Percentiles rank a stretch among this genome's conserved stretches.
phyloP scores from a whole-genome alignment of 306 rosid genomes.

The Vigna mungo region DNA sequence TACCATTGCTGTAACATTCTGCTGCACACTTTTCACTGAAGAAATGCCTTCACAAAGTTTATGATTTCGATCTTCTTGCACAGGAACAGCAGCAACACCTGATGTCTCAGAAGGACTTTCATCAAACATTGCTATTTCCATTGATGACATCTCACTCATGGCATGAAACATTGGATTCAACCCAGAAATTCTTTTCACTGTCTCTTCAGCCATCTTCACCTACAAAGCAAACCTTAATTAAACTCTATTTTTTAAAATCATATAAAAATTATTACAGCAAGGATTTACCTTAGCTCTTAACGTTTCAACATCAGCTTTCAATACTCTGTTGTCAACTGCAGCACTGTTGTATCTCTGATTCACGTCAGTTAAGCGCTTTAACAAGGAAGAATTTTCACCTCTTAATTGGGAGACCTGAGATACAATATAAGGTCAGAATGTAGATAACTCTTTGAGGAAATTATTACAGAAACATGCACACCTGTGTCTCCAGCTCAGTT shows the following conservation, averaged over 20 bases:
- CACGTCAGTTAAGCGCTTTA: conserved; percentile 75
- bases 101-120: conserved; percentile 84
- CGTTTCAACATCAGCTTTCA: conserved; percentile 90
- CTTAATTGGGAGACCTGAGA: conserved; percentile 81
- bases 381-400: conserved; percentile 80
- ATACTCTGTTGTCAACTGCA: conserved; percentile 86
- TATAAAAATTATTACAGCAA: no score
- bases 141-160: conserved; percentile 67
- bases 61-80: conserved; percentile 67
- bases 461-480: conserved; percentile 30
- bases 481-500: conserved; percentile 92
- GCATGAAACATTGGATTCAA: conserved; percentile 59
- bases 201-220: conserved; percentile 95
- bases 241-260: no score
- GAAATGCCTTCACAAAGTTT: conserved; percentile 59
- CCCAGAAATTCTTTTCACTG: conserved; percentile 75
- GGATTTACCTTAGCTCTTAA: conserved; percentile 86
- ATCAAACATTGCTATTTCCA: conserved; percentile 63
- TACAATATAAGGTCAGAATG: conserved; percentile 39
- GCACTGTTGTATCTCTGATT: conserved; percentile 69
- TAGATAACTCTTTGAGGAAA: not conserved
- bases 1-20: conserved; percentile 47
- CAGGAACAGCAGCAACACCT: conserved; percentile 67
- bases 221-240: conserved; percentile 27
- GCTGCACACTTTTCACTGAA: conserved; percentile 60